These are phyloP conservation scores for Casuarina glauca DNA, from an alignment of 306 rosid genomes.

Conservation along the genomic window DNA sequence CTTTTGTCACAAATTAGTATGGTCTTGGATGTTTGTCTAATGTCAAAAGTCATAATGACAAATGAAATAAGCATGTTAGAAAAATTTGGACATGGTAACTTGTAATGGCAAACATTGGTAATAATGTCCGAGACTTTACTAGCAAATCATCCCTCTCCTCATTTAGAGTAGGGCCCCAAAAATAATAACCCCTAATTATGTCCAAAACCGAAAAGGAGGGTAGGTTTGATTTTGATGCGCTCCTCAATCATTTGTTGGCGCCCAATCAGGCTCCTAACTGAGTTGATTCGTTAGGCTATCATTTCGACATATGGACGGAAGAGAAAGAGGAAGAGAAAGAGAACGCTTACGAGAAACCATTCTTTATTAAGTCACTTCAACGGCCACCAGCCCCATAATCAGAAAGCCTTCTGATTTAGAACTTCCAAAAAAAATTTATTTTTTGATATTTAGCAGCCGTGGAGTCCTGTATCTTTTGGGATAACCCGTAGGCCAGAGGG, in stretches of 20 bases:
- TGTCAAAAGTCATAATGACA: constrained; percentile 35
- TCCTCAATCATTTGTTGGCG: constrained; percentile 28
- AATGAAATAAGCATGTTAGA: constrained; percentile 34
- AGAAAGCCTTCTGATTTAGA: neutral
- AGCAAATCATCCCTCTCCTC: constrained; percentile 23
- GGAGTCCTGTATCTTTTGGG: no score
- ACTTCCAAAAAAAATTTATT: no score
- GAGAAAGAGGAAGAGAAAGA: constrained; percentile 5
- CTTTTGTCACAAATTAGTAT: constrained; percentile 8
- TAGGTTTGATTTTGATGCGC: constrained; percentile 13
- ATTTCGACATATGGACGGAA: constrained; percentile 25
- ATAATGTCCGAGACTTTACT: constrained; percentile 48
- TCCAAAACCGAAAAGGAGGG: constrained; percentile 12
- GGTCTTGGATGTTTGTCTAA: constrained; percentile 25
- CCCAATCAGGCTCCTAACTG: constrained; percentile 2
- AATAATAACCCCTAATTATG: constrained; percentile 28
- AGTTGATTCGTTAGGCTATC: constrained; percentile 27
- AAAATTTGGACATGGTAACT: constrained; percentile 33
- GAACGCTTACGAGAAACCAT: constrained; percentile 14
- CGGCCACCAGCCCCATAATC: constrained; percentile 19
- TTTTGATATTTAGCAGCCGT: no score
- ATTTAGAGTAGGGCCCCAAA: constrained; percentile 36
- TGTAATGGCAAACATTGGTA: constrained; percentile 48
- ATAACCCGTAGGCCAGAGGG: no score
- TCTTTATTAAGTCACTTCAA: constrained; percentile 29